Evolutionary conservation across 1,139 yeast species (phyloP).

Genomic region (Pichia terricola): DNA sequence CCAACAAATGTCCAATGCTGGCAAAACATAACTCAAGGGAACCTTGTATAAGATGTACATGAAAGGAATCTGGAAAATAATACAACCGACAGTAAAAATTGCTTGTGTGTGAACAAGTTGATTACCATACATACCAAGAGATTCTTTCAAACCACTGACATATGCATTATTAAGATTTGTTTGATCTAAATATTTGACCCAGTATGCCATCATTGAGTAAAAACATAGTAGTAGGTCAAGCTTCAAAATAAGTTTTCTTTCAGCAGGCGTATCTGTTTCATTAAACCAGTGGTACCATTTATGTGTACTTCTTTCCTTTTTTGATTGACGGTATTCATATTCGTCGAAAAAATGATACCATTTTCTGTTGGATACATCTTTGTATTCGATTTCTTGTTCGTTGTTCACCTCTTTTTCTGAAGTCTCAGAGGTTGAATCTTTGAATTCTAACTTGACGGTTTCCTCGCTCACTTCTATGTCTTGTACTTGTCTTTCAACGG

Average conservation of each 20-base stretch:
- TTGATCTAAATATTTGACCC: constrained; percentile 63
- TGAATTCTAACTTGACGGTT: neutral
- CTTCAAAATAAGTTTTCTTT: constrained; percentile 45
- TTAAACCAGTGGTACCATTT: constrained; percentile 15
- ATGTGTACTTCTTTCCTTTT: constrained; percentile 3
- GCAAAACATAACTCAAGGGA: constrained; percentile 45
- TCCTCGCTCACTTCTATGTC: neutral
- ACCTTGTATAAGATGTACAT: constrained; percentile 27
- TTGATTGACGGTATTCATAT: constrained; percentile 12
- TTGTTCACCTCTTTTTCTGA: neutral
- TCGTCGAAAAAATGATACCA: constrained; percentile 38
- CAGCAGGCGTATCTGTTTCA: constrained; percentile 15
- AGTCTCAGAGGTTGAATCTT: neutral
- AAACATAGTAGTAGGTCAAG: constrained; percentile 51
- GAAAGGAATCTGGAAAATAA: constrained; percentile 42
- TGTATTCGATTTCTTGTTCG: constrained; percentile 29
- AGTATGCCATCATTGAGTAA: constrained; percentile 24
- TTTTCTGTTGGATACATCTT: constrained; percentile 53
- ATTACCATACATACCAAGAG: constrained; percentile 52
- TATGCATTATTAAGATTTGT: constrained; percentile 59
- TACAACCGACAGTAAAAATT: constrained; percentile 41
- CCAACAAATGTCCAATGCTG: constrained; percentile 38
- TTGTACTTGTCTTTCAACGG: neutral
- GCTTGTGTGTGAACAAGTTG: constrained; percentile 55
- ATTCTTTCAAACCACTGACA: constrained; percentile 54